Base-by-base conservation (phyloP, 164 flowering plant species). In the Tinospora cordifolia region DNA sequence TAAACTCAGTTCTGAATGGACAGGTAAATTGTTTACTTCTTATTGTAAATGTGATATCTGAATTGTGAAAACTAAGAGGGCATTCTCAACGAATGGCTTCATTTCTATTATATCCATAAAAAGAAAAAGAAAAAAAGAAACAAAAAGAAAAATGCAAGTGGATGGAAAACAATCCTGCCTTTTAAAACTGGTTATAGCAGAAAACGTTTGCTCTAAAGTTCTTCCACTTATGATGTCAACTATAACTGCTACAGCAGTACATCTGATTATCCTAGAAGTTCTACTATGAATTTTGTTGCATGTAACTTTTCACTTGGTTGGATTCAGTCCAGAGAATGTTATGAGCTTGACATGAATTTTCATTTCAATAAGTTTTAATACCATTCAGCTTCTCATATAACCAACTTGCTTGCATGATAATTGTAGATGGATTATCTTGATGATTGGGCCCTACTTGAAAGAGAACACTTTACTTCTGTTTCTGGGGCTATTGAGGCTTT, bases 401-500 rank as follows among this genome's bases (percentile, higher is more conserved):
- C 24, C 39, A 39, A 34, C 57, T 64, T 66, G 0, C 64, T 13
- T 71, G 44, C 24, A 39, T 63, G 44, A n/a, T 77, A 21, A 60
- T 67, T 75, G 72, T 86, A 94, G 98, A 75, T 94, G 79, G 74
- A 74, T 40, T 83, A 79, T 79, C 89, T 90, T 25, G 86, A 92
- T 49, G 86, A 86, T 75, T 94, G 99, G 97, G 84, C 88, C 68
- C 73, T 78, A 66, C 78, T 85, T 66, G 99, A 94, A 80, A 80
- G 77, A 77, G 95, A 90, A 63, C 97, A 94, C 81, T 75, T 77
- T 65, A 76, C 40, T 70, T 84, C 97, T 65, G 75, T 94, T 72
- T 76, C 85, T 54, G 90, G 84, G 57, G 85, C 84, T 25, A 82
- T 82, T 51, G 82, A 87, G 79, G 92, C 92, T 81, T 81, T 94